A percentile compares a stretch with the other conserved stretches of the same genome.
Evolutionary conservation across 2,329 filamentous ascomycete genomes (phyloP).

Genomic region (Epichloe brachyelytri): DNA sequence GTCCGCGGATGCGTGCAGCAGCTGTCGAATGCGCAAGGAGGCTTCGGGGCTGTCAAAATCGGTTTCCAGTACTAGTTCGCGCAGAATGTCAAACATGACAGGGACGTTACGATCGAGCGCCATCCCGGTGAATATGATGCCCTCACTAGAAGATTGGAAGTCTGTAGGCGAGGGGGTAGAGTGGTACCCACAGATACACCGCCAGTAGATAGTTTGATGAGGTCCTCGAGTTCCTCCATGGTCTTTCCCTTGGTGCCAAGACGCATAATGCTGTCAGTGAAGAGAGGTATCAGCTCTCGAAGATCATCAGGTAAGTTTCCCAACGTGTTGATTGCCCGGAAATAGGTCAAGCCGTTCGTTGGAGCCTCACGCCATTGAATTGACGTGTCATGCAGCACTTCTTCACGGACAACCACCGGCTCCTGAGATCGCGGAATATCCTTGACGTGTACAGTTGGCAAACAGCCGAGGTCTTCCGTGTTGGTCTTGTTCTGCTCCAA

Average conservation of each 20-base stretch:
- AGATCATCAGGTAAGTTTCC: conserved; percentile 73
- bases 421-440: conserved; percentile 78
- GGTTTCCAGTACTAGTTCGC: conserved; percentile 70
- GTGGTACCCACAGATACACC: conserved; percentile 76
- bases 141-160: conserved; percentile 60
- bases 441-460: conserved; percentile 76
- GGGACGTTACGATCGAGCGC: conserved; percentile 83
- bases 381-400: conserved; percentile 49
- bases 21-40: conserved; percentile 68
- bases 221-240: conserved; percentile 90
- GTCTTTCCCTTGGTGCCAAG: conserved; percentile 76
- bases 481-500: conserved; percentile 74
- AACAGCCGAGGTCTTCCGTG: conserved; percentile 70
- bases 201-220: conserved; percentile 93
- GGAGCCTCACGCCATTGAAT: conserved; percentile 86
- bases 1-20: conserved; percentile 76
- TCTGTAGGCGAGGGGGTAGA: conserved; percentile 66
- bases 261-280: conserved; percentile 85
- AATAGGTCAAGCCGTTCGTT: conserved; percentile 93
- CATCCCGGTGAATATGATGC: conserved; percentile 72
- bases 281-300: conserved; percentile 72
- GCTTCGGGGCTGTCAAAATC: conserved; percentile 79
- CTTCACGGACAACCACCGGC: conserved; percentile 44
- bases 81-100: conserved; percentile 78
- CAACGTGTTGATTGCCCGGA: conserved; percentile 74